Conservation (phyloP, 306 rosid genomes). For the Malus fusca region DNA sequence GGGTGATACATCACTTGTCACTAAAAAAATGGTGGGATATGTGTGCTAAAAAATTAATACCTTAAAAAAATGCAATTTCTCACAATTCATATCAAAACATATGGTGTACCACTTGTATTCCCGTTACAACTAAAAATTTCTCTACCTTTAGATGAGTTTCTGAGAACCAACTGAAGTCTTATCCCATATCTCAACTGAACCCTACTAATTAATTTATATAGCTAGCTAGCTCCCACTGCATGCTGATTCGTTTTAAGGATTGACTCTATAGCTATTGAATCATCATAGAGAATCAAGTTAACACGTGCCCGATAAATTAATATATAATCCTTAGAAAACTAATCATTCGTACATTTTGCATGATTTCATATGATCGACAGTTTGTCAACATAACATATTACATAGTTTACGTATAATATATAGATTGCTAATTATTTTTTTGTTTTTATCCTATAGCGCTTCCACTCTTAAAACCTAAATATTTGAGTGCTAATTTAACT, state of each 20-base stretch:
- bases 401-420: no score
- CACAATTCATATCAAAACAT: no score
- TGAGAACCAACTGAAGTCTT: conserved; percentile 12
- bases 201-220: neutral
- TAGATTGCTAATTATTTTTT: neutral
- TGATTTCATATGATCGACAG: neutral
- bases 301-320: neutral
- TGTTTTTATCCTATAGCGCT: neutral
- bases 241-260: neutral
- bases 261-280: neutral
- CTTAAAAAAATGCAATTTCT: no score
- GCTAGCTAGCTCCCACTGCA: neutral
- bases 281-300: neutral
- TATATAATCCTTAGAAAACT: neutral
- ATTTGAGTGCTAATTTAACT: neutral
- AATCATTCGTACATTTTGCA: neutral
- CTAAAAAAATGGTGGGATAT: no score
- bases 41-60: no score
- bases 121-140: no score
- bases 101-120: no score
- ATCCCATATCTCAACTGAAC: neutral
- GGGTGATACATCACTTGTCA: no score
- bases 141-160: neutral
- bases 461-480: neutral
- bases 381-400: neutral